Base-by-base conservation (phyloP, 768 basidiomycete species). In the Fomitopsis pulvina region DNA sequence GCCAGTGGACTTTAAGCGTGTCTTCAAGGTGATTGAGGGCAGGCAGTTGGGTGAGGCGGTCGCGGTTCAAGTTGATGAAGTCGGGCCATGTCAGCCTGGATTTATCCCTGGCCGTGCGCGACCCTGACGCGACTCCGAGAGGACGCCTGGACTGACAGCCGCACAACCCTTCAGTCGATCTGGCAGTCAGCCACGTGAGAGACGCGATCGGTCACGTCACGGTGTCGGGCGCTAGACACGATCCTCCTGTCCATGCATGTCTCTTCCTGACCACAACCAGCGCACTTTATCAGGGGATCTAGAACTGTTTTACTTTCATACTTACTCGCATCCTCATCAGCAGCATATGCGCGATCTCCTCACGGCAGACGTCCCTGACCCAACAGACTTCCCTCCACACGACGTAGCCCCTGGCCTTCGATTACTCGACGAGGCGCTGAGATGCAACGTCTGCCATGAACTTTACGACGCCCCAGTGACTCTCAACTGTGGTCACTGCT, bases 381-480 rank as follows among this genome's bases (percentile, higher is more conserved):
- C 87, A 0, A 79, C 80, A 10, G 88, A 90, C 60, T 91, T 91
- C 55, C 75, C 83, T 0, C 62, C 62, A n/a, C 48, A 59, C 8
- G 26, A 63, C 5, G 52, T 53, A 27, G 72, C 78, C 2, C 72
- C 78, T 12, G 78, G 79, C n/a, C 68, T 92, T 11, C 72, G 77
- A 22, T 67, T 69, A 25, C 64, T 92, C 16, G 90, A 92, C 56
- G 63, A 73, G 18, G 74, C 83, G 9, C 68, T 87, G 52, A 74
- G 85, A 14, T 92, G 90, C 57, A 74, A 76, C 24, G 89, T 92
- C 48, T 92, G 90, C 61, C 73, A 81, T 32, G 86, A 90, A 52
- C 71, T 83, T 28, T 87, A 79, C 58, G 77, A 77, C 45, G 87
- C 75, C 0, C 90, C 90, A 4, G 82, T 92, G 24, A 79, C 79